These are phyloP conservation scores for Russula foetens DNA, from an alignment of 768 basidiomycete species.

Conservation along the genomic window DNA sequence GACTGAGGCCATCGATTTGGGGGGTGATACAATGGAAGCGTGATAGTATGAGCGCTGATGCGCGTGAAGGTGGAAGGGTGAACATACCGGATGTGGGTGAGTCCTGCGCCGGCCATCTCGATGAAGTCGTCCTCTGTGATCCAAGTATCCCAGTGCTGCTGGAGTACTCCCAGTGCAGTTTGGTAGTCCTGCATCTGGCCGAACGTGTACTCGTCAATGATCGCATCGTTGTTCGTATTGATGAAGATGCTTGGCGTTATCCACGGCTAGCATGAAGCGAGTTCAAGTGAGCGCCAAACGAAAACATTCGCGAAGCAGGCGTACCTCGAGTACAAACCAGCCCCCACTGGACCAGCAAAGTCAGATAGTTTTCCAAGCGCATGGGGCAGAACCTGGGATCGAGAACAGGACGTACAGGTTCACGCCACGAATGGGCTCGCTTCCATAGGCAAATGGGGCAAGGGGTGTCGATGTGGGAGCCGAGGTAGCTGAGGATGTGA, in stretches of 20 bases:
- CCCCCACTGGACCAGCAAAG: slow-evolving; percentile 37
- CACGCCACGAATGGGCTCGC: slow-evolving; percentile 45
- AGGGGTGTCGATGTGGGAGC: slow-evolving; percentile 30
- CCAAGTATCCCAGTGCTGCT: slow-evolving; percentile 57
- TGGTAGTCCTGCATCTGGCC: slow-evolving; percentile 42
- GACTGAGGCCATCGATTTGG: slow-evolving; percentile 31
- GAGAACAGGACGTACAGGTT: slow-evolving; percentile 42
- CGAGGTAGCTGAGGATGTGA: slow-evolving; percentile 5
- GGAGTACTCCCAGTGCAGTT: slow-evolving; percentile 36
- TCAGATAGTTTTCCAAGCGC: neutral
- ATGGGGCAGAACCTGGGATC: neutral
- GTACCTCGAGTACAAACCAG: slow-evolving; percentile 55
- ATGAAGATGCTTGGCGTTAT: slow-evolving; percentile 71
- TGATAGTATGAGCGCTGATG: neutral
- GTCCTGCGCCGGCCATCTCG: slow-evolving; percentile 54
- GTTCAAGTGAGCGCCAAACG: neutral
- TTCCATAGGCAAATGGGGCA: slow-evolving; percentile 31
- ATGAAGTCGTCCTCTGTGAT: slow-evolving; percentile 63
- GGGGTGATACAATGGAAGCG: neutral
- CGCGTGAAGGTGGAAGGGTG: neutral
- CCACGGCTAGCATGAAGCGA: slow-evolving; percentile 47
- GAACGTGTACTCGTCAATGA: slow-evolving; percentile 58
- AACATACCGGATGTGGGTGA: slow-evolving; percentile 61
- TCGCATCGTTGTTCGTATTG: slow-evolving; percentile 44
- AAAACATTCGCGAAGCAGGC: slow-evolving; percentile 1